These are phyloP conservation scores for Penicilliopsis zonata DNA, from an alignment of 495 filamentous ascomycete species.

Conservation along the genomic window DNA sequence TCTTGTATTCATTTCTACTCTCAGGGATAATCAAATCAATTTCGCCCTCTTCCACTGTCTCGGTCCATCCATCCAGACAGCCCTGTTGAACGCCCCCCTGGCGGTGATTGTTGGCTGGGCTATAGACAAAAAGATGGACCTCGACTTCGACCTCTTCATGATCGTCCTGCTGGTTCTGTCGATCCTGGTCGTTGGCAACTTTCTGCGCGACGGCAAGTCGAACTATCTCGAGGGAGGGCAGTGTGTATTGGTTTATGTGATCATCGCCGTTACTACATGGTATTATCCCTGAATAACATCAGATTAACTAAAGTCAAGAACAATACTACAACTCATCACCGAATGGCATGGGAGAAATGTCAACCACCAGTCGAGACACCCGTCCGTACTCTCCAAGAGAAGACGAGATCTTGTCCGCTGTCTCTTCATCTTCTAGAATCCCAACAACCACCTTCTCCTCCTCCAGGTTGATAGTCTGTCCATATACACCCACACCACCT, in stretches of 20 bases:
- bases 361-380: no score
- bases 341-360: no score
- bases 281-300: slow-evolving; percentile 30
- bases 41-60: slow-evolving; percentile 86
- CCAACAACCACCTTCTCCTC: no score
- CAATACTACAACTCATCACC: no score
- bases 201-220: slow-evolving; percentile 64
- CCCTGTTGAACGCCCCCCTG: slow-evolving; percentile 76
- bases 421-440: no score
- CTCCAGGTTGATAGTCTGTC: no score
- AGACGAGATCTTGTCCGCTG: no score
- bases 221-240: slow-evolving; percentile 73
- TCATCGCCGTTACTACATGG: slow-evolving; percentile 42
- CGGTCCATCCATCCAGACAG: slow-evolving; percentile 80
- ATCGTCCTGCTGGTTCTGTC: slow-evolving; percentile 76
- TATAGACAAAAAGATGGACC: slow-evolving; percentile 53
- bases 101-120: slow-evolving; percentile 81
- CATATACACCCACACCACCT: no score
- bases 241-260: slow-evolving; percentile 50
- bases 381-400: no score
- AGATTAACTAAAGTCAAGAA: slow-evolving; percentile 12
- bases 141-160: slow-evolving; percentile 86
- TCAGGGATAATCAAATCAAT: slow-evolving; percentile 47
- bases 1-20: background rate
- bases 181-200: slow-evolving; percentile 77